phyloP scores from a whole-genome alignment of 441 rosid species.

The Gossypium gossypioides region DNA sequence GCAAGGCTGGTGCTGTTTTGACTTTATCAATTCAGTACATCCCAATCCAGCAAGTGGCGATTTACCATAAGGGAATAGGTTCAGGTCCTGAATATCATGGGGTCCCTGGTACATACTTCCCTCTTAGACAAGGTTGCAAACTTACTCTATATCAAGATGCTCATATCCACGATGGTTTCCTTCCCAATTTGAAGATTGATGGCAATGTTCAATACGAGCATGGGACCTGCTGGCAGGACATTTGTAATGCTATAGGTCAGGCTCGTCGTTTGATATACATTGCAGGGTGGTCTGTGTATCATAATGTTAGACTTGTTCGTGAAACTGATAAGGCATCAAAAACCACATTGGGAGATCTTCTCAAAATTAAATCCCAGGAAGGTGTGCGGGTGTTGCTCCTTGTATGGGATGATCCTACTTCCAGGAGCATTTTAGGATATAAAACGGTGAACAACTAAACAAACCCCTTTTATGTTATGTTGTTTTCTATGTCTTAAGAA shows the following conservation, averaged over 20 bases:
- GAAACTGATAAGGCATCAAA: constrained; percentile 21
- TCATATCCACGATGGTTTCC: constrained; percentile 39
- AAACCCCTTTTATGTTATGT: neutral
- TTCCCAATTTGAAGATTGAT: constrained; percentile 42
- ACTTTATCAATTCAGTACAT: constrained; percentile 40
- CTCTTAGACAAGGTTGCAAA: constrained; percentile 46
- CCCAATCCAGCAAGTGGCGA: constrained; percentile 30
- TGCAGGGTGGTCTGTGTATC: constrained; percentile 57
- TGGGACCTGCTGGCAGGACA: constrained; percentile 53
- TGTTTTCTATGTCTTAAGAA: neutral
- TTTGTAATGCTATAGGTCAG: constrained; percentile 44
- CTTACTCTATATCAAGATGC: constrained; percentile 67
- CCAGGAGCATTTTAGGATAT: constrained; percentile 38
- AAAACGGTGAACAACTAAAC: constrained; percentile 36
- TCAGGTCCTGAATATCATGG: constrained; percentile 37
- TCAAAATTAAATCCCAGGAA: constrained; percentile 53
- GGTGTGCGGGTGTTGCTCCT: constrained; percentile 62
- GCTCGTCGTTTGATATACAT: constrained; percentile 54
- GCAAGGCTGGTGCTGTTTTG: constrained; percentile 46
- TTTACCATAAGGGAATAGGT: constrained; percentile 40
- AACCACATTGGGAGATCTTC: constrained; percentile 43
- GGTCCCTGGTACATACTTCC: constrained; percentile 54
- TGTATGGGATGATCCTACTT: constrained; percentile 72
- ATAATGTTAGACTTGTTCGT: constrained; percentile 43
- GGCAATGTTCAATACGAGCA: constrained; percentile 30